Percentiles rank a stretch among this genome's conserved stretches.
These are phyloP conservation scores for Clonostachys rosea DNA, from an alignment of 2,329 filamentous ascomycete species.

Conservation along the genomic window DNA sequence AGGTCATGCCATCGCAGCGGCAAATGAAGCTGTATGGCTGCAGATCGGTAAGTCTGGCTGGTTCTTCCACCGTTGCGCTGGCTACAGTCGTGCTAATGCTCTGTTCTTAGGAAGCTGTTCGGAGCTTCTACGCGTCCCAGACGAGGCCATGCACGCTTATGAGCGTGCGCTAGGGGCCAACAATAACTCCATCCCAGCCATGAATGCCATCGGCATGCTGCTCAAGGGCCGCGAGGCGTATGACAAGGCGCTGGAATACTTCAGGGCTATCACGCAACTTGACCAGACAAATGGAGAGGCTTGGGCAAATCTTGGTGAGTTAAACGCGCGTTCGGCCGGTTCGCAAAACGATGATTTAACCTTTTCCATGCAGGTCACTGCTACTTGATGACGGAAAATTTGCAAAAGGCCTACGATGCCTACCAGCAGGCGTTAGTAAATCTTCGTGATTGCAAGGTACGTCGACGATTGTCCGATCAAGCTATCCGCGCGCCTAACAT, in stretches of 20 bases:
- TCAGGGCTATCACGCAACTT: conserved; percentile 85
- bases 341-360: conserved; percentile 4
- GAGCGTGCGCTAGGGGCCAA: conserved; percentile 88
- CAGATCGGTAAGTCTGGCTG: conserved; percentile 69
- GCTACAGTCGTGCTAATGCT: not conserved
- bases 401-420: conserved; percentile 93
- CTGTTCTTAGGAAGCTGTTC: conserved; percentile 66
- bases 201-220: conserved; percentile 92
- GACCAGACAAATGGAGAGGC: conserved; percentile 89
- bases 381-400: conserved; percentile 96
- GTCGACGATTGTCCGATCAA: conserved; percentile 9
- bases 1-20: conserved; percentile 63
- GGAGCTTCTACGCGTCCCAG: conserved; percentile 81
- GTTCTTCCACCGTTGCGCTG: not conserved
- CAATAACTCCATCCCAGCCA: conserved; percentile 79
- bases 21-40: conserved; percentile 89
- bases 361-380: conserved; percentile 68
- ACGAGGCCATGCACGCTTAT: conserved; percentile 86
- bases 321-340: not conserved
- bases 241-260: conserved; percentile 87
- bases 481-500: conserved; percentile 4
- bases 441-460: conserved; percentile 84
- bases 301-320: conserved; percentile 87
- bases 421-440: conserved; percentile 96
- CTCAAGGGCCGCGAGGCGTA: conserved; percentile 91